These are phyloP conservation scores for Venturia effusa DNA, from an alignment of 2,329 filamentous ascomycete species.

Conservation along the genomic window DNA sequence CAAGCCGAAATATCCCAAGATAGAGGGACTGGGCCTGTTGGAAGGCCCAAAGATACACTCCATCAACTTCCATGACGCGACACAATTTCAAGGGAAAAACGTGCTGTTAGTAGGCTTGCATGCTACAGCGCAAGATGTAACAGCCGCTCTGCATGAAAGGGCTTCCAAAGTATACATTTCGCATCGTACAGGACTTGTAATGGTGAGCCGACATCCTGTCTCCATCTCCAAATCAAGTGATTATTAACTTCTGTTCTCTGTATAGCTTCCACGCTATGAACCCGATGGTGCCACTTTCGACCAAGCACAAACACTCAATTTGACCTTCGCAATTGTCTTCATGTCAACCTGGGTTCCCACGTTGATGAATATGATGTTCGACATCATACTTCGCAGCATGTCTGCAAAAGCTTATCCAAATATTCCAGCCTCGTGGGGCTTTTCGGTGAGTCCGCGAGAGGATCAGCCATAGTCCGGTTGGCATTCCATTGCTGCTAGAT, in stretches of 20 bases:
- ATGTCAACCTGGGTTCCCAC: conserved; percentile 4
- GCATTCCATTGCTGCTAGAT: background rate
- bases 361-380: background rate
- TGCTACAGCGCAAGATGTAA: conserved; percentile 28
- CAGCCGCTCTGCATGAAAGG: conserved; percentile 24
- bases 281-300: conserved; percentile 5
- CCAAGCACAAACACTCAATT: conserved; percentile 1
- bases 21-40: conserved; percentile 28
- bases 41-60: conserved; percentile 29
- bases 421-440: conserved; percentile 17
- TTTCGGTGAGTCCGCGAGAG: conserved; percentile 11
- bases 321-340: conserved; percentile 11
- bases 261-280: conserved; percentile 10
- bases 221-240: background rate
- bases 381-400: conserved; percentile 1
- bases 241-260: conserved; percentile 10
- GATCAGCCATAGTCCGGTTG: too few species aligned
- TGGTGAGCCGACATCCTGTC: conserved; percentile 19
- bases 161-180: conserved; percentile 32
- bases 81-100: conserved; percentile 29
- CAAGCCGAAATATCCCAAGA: conserved; percentile 24
- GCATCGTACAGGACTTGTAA: conserved; percentile 28
- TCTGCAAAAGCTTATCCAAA: conserved; percentile 10
- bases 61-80: conserved; percentile 17
- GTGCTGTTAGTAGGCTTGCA: conserved; percentile 36